Base-by-base conservation (phyloP, 1,139 yeast genomes). In the Saccharomyces hybrid region DNA sequence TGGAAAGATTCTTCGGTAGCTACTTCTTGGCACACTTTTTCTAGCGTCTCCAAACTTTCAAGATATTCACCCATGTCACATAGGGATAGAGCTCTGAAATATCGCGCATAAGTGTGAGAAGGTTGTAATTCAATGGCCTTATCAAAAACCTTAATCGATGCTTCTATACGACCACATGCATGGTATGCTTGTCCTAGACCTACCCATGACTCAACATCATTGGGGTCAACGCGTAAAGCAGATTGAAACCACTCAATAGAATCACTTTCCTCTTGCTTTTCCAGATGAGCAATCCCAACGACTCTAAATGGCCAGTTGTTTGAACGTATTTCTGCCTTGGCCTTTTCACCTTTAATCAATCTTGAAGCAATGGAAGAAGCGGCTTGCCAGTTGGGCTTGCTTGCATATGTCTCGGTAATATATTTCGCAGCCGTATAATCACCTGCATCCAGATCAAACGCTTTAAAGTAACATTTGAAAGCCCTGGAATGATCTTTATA, bases 111-210 rank as follows among this genome's bases (percentile, higher is more conserved):
- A 85, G 88, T 82, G 58, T 77, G 78, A 1, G 68, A 64, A 0
- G 80, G 75, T 38, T 80, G 79, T 16, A 87, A 62, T 26, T 76
- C 73, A 47, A 80, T 65, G 0, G 93, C 89, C 58, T 83, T 83
- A 44, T 75, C 76, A 64, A 90, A 88, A 1, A 95, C 97, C 66
- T 87, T 90, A 7, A 80, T 78, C 0, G 96, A 89, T 2, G 98
- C 96, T 57, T 87, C 93, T 51, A 84, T 75, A 59, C 96, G 78
- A 4, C 99, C 99, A 70, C 95, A 82, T 49, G 83, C 81, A 55
- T 79, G 76, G 68, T 93, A 93, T 0, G 97, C 95, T 69, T 95
- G 99, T 21, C 99, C 99, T 42, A 93, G 75, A 0, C 97, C 97
- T 27, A 87, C 77, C 98, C 98, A 91, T 11, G 96, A 84, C 61